phyloP scores from a whole-genome alignment of 2,329 filamentous ascomycete species.

The Claviceps monticola region DNA sequence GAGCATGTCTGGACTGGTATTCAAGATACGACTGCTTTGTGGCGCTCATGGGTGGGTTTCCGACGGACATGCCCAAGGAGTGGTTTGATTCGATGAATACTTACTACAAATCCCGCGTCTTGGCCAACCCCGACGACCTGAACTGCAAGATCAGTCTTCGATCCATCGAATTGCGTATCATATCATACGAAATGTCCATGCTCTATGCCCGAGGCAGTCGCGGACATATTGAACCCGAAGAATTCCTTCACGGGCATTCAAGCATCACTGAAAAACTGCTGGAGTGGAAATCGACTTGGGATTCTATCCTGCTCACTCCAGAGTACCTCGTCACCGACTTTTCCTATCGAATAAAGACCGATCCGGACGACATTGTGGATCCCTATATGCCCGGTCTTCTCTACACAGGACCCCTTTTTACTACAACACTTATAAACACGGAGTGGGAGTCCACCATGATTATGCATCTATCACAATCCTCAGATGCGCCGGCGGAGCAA shows the following conservation, averaged over 20 bases:
- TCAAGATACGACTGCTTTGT: constrained; percentile 75
- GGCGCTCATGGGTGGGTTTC: constrained; percentile 67
- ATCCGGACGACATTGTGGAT: constrained; percentile 55
- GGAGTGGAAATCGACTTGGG: constrained; percentile 41
- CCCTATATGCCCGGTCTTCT: constrained; percentile 58
- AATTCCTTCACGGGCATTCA: constrained; percentile 50
- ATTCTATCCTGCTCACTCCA: constrained; percentile 46
- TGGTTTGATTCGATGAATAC: constrained; percentile 60
- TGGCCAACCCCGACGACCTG: constrained; percentile 46
- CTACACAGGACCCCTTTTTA: constrained; percentile 56
- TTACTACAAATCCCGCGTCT: constrained; percentile 46
- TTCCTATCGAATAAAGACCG: constrained; percentile 34
- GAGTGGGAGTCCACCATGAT: constrained; percentile 69
- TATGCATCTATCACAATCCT: constrained; percentile 67
- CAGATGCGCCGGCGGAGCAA: constrained; percentile 37
- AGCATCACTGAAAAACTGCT: constrained; percentile 33
- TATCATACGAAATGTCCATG: constrained; percentile 68
- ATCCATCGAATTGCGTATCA: constrained; percentile 51
- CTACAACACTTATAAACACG: constrained; percentile 58
- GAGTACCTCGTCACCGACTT: constrained; percentile 52
- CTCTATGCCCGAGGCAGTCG: constrained; percentile 58
- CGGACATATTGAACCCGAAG: constrained; percentile 47
- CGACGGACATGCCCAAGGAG: constrained; percentile 56
- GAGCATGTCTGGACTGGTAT: constrained; percentile 79
- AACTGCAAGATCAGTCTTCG: constrained; percentile 53